Percentiles rank a stretch among this genome's conserved stretches.
phyloP scores from a whole-genome alignment of 2,329 filamentous ascomycete genomes.

The Aspergillus nomiae region DNA sequence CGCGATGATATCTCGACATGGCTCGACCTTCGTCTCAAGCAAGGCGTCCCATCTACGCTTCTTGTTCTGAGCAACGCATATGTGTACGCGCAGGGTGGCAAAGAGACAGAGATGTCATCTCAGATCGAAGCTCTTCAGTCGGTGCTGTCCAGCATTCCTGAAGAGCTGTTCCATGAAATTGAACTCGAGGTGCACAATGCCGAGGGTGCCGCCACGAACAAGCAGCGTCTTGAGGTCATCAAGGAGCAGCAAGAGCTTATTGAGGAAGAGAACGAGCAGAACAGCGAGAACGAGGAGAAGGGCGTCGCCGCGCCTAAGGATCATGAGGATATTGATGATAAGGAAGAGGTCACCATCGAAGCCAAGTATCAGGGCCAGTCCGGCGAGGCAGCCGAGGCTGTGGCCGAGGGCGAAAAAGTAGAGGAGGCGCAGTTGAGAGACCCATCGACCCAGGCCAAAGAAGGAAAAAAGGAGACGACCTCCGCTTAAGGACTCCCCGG shows the following conservation, averaged over 20 bases:
- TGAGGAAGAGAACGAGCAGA: constrained; percentile 93
- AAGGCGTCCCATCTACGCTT: constrained; percentile 94
- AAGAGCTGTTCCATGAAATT: constrained; percentile 99
- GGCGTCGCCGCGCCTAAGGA: constrained; percentile 79
- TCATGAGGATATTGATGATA: constrained; percentile 90
- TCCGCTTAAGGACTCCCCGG: constrained; percentile 9
- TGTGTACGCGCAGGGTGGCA: constrained; percentile 79
- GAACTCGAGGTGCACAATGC: constrained; percentile 97
- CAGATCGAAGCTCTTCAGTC: constrained; percentile 93
- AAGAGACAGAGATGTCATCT: constrained; percentile 77
- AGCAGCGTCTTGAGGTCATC: constrained; percentile 95
- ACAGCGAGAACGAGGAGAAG: constrained; percentile 74
- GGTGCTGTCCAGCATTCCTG: constrained; percentile 90
- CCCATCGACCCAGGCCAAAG: constrained; percentile 18
- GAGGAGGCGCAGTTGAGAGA: constrained; percentile 30
- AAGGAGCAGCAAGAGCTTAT: constrained; percentile 99
- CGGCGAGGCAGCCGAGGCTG: constrained; percentile 47
- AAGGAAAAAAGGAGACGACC: constrained; percentile 28
- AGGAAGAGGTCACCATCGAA: constrained; percentile 66
- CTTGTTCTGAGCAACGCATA: constrained; percentile 96
- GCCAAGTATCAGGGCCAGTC: constrained; percentile 50
- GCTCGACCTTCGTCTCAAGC: constrained; percentile 89
- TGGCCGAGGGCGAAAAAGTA: constrained; percentile 41
- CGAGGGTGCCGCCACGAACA: constrained; percentile 96
- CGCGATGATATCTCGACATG: constrained; percentile 89